Percentiles rank a stretch among this genome's conserved stretches.
phyloP scores from a whole-genome alignment of 1,139 yeast genomes.

The Scheffersomyces parashehatae region DNA sequence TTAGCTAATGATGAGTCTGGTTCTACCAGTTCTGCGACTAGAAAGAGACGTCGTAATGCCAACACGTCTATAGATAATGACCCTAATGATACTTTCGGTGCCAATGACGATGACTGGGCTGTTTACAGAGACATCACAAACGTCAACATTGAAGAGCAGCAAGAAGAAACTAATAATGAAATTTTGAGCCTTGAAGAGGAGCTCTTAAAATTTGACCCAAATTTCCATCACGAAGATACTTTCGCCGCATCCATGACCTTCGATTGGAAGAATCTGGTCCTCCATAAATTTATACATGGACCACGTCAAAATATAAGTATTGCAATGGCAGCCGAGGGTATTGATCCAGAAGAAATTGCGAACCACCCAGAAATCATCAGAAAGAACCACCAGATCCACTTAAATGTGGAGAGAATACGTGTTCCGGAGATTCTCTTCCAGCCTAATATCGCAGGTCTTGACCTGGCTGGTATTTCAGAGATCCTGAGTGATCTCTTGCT shows the following conservation, averaged over 20 bases:
- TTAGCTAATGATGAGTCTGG: constrained; percentile 73
- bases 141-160: constrained; percentile 68
- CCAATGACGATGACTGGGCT: constrained; percentile 95
- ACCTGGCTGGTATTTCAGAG: constrained; percentile 90
- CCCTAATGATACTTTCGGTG: constrained; percentile 93
- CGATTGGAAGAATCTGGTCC: constrained; percentile 79
- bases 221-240: constrained; percentile 82
- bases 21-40: constrained; percentile 35
- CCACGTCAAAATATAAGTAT: constrained; percentile 63
- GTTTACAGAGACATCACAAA: constrained; percentile 82
- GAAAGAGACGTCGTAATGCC: constrained; percentile 54
- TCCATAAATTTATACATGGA: constrained; percentile 87
- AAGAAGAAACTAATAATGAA: constrained; percentile 66
- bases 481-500: constrained; percentile 66
- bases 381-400: constrained; percentile 75
- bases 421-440: constrained; percentile 92
- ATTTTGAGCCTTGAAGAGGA: constrained; percentile 70
- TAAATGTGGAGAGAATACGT: constrained; percentile 86
- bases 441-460: constrained; percentile 94
- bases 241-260: constrained; percentile 67
- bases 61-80: constrained; percentile 79
- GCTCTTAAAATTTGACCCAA: constrained; percentile 77
- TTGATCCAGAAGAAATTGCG: constrained; percentile 45
- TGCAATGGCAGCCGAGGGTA: constrained; percentile 46
- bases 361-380: constrained; percentile 45